Percentiles rank a stretch among this genome's conserved stretches.
Evolutionary conservation across 805 yeast genomes (phyloP).

Genomic region (Wickerhamomyces bovis): DNA sequence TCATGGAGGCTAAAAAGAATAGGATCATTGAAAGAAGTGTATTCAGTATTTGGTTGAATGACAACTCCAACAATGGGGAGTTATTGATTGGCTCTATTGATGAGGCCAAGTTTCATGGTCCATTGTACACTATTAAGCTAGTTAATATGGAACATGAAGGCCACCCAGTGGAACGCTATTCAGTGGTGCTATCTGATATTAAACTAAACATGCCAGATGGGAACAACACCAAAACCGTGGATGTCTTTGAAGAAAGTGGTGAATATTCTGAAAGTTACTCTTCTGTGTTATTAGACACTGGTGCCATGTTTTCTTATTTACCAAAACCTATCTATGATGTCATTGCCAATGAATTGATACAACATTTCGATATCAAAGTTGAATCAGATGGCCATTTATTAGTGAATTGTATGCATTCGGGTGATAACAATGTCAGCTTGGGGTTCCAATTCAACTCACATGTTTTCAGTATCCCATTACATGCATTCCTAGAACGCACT

Average conservation of each 20-base stretch:
- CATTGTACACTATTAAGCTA: slow-evolving; percentile 28
- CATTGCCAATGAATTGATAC: not conserved
- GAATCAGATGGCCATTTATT: slow-evolving; percentile 1
- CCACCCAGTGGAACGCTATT: slow-evolving; percentile 8
- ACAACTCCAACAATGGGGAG: slow-evolving; percentile 9
- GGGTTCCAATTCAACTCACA: slow-evolving; percentile 1
- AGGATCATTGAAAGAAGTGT: slow-evolving; percentile 9
- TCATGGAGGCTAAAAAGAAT: slow-evolving; percentile 5
- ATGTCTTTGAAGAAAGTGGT: slow-evolving; percentile 6
- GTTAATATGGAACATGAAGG: slow-evolving; percentile 9
- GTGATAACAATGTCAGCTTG: not conserved
- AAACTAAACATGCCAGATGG: not conserved
- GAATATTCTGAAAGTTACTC: slow-evolving; percentile 3
- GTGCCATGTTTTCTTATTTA: slow-evolving; percentile 14
- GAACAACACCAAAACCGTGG: slow-evolving; percentile 1
- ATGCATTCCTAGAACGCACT: slow-evolving; percentile 4
- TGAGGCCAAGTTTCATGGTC: slow-evolving; percentile 30
- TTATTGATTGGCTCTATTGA: slow-evolving; percentile 38
- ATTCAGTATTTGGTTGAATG: slow-evolving; percentile 17
- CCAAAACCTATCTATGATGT: slow-evolving; percentile 11
- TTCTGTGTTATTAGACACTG: slow-evolving; percentile 18
- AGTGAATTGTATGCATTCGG: not conserved
- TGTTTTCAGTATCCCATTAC: slow-evolving; percentile 2
- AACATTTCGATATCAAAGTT: not conserved
- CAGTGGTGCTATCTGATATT: slow-evolving; percentile 12